Base-by-base conservation (phyloP, 2,329 filamentous ascomycete genomes). In the Beauveria bassiana region DNA sequence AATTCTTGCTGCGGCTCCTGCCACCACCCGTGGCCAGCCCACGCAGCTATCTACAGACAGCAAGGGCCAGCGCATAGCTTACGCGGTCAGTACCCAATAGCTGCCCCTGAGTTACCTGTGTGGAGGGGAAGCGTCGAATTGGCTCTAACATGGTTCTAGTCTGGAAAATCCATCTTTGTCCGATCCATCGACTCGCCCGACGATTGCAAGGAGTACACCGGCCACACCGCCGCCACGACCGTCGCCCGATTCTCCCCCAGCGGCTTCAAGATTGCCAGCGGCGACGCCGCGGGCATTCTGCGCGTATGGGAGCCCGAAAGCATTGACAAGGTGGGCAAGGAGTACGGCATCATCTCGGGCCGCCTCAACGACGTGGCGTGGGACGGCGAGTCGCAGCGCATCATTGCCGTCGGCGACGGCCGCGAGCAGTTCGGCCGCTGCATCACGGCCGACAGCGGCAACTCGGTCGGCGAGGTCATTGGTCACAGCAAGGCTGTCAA, bases 311-410 rank as follows among this genome's bases (percentile, higher is more conserved):
- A 98, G 73, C 86, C 90, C 14, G 88, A 93, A 61, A 90, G 91
- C 67, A 92, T 92, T 51, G 81, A 82, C 60, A 90, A 88, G 70
- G 96, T 91, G 51, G 96, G 96, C 75, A 91, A 93, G 67, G 93
- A 98, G 75, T 98, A 96, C 76, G 84, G 86, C 71, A 97, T 98
- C 75, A 93, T 98, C 70, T 92, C 90, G 40, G 95, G 95, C 14
- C 88, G 91, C 59, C 93, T 99, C 77, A 96, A 96, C 72, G 95
- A 99, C 73, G 86, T 99, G 66, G 93, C 92, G 1, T 99, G 95
- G 93, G 95, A 98, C 70, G 93, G 93, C 62, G 95, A 99, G 75
- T 96, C 90, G 64, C 93, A 97, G 78, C 88, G 95, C 55, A 88
- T 99, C 71, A 97, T 98, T 70, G 95, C 93, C 3, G 93, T 99